Evolutionary conservation across 768 basidiomycete species (phyloP), one percentile per base, ranked within the genome.

Genomic region (Cystoderma amianthinum): DNA sequence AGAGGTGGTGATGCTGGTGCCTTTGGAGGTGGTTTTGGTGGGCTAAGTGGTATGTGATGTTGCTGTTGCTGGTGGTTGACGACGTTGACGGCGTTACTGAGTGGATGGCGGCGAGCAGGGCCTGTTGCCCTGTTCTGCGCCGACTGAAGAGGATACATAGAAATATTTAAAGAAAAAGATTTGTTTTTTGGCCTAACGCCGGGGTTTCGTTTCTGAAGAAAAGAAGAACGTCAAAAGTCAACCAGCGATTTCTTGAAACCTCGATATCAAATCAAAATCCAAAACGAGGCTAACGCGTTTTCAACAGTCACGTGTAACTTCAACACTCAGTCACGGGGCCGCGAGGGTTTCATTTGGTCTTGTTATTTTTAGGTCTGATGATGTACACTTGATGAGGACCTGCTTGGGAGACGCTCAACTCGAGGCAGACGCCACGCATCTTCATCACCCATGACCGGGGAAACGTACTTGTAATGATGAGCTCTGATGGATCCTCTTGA

Each of bases 1-100:
- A 91, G 58, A 6, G 87, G 88, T 1, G 85, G 83, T 5, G 79
- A 80, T 1, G 61, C 38, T 1, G 74, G 66, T 3, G 65, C 61
- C 37, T 66, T 65, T 28, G 71, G 64, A 50, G 64, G 18, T 44
- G 53, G 39, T 64, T 60, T 18, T 48, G 46, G 43, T 12, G 43
- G 36, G 33, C 20, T 16, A 17, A 34, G 19, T 34, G 44, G 40
- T 46, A 48, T n/a, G n/a, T n/a, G n/a, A n/a, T n/a, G 32, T 47
- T 45, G 43, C 52, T 44, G 28, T 38, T 38, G 40, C 41, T 22
- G 39, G 42, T 51, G 48, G 44, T 58, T 57, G 45, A 53, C 51
- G 33, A 41, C 59, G 52, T 65, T 64, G 51, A 58, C 65, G 19
- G 69, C 57, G 46, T 66, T 71, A 4, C 62, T 48, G 36, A 74